A percentile compares a stretch with the other conserved stretches of the same genome.
phyloP scores from a whole-genome alignment of 225 moss, liverwort and hornwort species.

The Lunularia cruciata region DNA sequence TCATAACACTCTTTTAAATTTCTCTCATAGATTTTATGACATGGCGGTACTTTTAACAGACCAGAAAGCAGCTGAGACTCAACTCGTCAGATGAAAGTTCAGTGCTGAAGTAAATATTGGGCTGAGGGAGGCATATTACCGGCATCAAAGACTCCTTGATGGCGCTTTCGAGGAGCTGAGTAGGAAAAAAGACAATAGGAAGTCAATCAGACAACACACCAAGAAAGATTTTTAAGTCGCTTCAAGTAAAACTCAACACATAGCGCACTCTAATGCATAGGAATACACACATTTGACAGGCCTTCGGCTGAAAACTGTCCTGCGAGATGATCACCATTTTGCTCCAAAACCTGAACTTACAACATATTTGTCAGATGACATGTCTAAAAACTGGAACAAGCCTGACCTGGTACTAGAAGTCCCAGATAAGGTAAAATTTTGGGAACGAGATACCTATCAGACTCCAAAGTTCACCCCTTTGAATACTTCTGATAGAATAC shows the following conservation, averaged over 20 bases:
- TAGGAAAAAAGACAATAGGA: background rate
- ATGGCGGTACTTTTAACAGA: too few relatives aligned
- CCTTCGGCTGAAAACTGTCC: constrained; percentile 55
- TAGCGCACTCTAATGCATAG: background rate
- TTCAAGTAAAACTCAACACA: background rate
- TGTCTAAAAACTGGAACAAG: background rate
- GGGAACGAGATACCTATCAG: background rate
- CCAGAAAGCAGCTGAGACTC: too few relatives aligned
- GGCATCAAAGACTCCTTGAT: constrained; percentile 69
- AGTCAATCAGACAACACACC: too few relatives aligned
- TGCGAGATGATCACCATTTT: constrained; percentile 31
- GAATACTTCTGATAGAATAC: background rate
- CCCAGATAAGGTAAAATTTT: background rate
- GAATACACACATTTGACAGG: constrained; percentile 50
- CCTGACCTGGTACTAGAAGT: background rate
- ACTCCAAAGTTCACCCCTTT: background rate
- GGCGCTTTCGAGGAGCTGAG: constrained; percentile 73
- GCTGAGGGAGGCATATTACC: constrained; percentile 42
- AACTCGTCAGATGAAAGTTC: too few relatives aligned
- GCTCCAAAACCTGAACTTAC: constrained; percentile 54
- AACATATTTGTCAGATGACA: too few relatives aligned
- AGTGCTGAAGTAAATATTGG: too few relatives aligned
- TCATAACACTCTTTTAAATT: too few relatives aligned
- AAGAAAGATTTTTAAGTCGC: too few relatives aligned
- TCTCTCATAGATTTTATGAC: too few relatives aligned